Evolutionary conservation across 2,329 filamentous ascomycete species (phyloP).

Genomic region (Elsinoe arachidis): DNA sequence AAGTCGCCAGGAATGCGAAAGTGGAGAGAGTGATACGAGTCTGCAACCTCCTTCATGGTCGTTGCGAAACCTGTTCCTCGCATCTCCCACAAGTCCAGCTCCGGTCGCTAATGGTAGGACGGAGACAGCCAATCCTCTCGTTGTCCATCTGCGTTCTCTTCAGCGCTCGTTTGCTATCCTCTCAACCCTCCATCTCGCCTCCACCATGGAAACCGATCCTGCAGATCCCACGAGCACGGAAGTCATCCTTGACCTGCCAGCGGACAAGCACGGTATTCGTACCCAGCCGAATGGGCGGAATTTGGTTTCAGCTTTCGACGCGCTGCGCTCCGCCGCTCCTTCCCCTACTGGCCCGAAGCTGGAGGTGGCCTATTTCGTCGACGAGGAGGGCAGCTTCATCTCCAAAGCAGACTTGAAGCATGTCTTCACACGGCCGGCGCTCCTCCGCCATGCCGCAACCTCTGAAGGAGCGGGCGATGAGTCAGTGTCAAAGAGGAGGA

Average conservation of each 20-base stretch:
- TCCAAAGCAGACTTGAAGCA: slow-evolving; percentile 30
- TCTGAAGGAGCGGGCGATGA: slow-evolving; percentile 20
- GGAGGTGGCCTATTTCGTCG: slow-evolving; percentile 66
- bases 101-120: no score
- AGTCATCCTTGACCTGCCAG: background rate
- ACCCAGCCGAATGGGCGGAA: background rate
- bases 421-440: slow-evolving; percentile 19
- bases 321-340: background rate
- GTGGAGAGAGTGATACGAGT: slow-evolving; percentile 46
- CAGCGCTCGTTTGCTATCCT: background rate
- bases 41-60: background rate
- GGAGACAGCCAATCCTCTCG: slow-evolving; percentile 38
- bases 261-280: background rate
- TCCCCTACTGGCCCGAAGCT: slow-evolving; percentile 34
- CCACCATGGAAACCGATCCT: slow-evolving; percentile 49
- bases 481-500: slow-evolving; percentile 31
- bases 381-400: slow-evolving; percentile 67
- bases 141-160: slow-evolving; percentile 61
- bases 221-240: background rate
- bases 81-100: background rate
- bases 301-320: background rate
- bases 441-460: slow-evolving; percentile 8
- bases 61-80: background rate
- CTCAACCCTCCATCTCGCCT: background rate
- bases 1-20: slow-evolving; percentile 54